Percentiles rank a stretch among this genome's conserved stretches.
Evolutionary conservation across 495 filamentous ascomycete species (phyloP).

Genomic region (Recurvomyces mirabilis): DNA sequence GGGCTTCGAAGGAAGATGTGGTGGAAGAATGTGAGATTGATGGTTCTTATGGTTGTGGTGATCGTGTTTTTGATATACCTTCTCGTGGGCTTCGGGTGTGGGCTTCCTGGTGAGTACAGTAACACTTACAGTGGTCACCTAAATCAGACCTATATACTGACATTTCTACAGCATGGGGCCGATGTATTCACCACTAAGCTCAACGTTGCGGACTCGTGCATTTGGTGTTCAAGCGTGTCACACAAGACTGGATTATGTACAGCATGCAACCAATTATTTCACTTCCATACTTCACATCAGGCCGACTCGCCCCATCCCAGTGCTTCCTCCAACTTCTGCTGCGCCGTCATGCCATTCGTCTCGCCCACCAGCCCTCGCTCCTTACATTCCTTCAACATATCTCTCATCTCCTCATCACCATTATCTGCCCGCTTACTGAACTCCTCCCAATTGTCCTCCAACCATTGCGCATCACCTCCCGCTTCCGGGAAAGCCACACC

Average conservation of each 20-base stretch:
- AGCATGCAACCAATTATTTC: background rate
- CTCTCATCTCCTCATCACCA: conserved; percentile 21
- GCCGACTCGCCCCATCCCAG: conserved; percentile 10
- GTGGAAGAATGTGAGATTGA: conserved; percentile 96
- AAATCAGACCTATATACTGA: background rate
- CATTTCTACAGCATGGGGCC: conserved; percentile 12
- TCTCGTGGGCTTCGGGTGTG: conserved; percentile 64
- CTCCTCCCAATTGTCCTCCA: conserved; percentile 19
- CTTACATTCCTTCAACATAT: conserved; percentile 20
- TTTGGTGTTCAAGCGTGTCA: background rate
- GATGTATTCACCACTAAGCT: conserved; percentile 12
- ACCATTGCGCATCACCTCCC: conserved; percentile 25
- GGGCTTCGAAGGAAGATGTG: conserved; percentile 89
- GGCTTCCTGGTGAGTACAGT: conserved; percentile 44
- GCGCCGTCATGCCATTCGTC: conserved; percentile 9
- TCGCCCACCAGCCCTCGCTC: conserved; percentile 13
- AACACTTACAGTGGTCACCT: background rate
- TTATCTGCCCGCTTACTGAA: conserved; percentile 18
- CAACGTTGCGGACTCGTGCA: background rate
- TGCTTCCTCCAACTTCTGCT: conserved; percentile 10
- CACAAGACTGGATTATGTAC: too few species aligned
- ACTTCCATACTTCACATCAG: background rate
- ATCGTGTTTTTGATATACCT: conserved; percentile 73
- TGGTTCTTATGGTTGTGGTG: conserved; percentile 74
- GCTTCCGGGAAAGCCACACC: conserved; percentile 22